phyloP scores from a whole-genome alignment of 495 filamentous ascomycete genomes.

The Tuber melanosporum region DNA sequence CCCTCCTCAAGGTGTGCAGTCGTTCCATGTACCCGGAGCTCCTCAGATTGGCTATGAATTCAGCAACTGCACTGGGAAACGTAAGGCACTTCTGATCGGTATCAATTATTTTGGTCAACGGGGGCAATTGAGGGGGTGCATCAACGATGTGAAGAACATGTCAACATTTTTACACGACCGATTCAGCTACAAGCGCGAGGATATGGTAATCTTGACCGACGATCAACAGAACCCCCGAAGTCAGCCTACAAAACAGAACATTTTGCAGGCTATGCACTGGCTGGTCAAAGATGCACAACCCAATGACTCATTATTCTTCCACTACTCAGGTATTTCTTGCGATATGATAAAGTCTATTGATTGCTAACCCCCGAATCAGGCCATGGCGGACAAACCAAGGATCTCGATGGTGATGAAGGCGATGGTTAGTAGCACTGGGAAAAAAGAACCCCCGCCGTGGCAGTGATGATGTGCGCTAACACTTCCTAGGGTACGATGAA shows the following conservation, averaged over 20 bases:
- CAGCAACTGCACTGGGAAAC: conserved; percentile 80
- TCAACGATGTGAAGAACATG: conserved; percentile 99
- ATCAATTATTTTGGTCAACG: conserved; percentile 97
- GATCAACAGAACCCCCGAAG: conserved; percentile 97
- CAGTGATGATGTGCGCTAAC: conserved; percentile 15
- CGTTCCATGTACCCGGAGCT: conserved; percentile 67
- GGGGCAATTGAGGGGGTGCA: conserved; percentile 87
- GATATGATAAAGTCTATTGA: conserved; percentile 12
- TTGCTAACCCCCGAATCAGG: conserved; percentile 49
- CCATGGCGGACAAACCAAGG: conserved; percentile 94
- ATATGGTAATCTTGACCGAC: conserved; percentile 97
- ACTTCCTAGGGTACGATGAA: conserved; percentile 73
- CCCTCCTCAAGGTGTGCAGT: conserved; percentile 55
- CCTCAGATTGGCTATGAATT: conserved; percentile 74
- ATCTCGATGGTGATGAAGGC: conserved; percentile 60
- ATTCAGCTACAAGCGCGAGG: conserved; percentile 89
- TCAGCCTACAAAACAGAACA: conserved; percentile 93
- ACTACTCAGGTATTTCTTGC: conserved; percentile 71
- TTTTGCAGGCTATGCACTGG: conserved; percentile 97
- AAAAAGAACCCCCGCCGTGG: conserved; percentile 16
- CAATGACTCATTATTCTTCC: conserved; percentile 96
- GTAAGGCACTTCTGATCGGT: conserved; percentile 90
- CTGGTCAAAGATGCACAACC: conserved; percentile 88
- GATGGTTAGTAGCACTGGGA: conserved; percentile 33
- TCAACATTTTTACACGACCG: conserved; percentile 81